These are phyloP conservation scores for Hemileccinum impolitum DNA, from an alignment of 768 basidiomycete species.

Conservation along the genomic window DNA sequence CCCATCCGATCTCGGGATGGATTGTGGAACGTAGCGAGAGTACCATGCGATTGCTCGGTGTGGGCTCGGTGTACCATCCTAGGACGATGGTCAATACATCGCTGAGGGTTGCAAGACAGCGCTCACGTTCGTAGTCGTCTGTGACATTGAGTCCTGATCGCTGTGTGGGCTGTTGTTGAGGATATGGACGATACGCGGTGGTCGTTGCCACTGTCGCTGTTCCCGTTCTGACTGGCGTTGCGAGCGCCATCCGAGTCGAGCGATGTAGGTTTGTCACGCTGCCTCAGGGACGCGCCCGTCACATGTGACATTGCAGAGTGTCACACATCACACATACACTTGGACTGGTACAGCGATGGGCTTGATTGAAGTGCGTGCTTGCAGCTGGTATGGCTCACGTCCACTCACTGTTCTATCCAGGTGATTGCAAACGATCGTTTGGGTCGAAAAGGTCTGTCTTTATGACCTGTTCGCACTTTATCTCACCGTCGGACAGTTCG, in stretches of 20 bases:
- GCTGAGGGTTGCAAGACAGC: not conserved
- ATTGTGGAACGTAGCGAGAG: conserved; percentile 85
- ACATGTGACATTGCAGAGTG: conserved; percentile 6
- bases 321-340: conserved; percentile 15
- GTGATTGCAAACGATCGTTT: conserved; percentile 95
- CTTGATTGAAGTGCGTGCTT: conserved; percentile 49
- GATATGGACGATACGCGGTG: conserved; percentile 25
- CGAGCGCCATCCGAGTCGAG: conserved; percentile 27
- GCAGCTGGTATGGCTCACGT: not conserved
- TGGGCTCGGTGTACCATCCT: conserved; percentile 87
- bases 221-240: conserved; percentile 29
- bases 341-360: conserved; percentile 34
- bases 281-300: conserved; percentile 17
- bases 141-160: conserved; percentile 43
- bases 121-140: conserved; percentile 77
- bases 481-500: conserved; percentile 56
- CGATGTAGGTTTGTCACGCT: conserved; percentile 8
- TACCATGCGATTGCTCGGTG: conserved; percentile 83
- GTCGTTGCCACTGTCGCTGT: conserved; percentile 10
- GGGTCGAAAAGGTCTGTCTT: conserved; percentile 77
- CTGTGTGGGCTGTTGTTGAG: conserved; percentile 17
- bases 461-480: not conserved
- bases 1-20: conserved; percentile 81
- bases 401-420: conserved; percentile 36
- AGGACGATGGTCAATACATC: conserved; percentile 9